Conservation (phyloP, 441 rosid species). For the Brassica balearica region DNA sequence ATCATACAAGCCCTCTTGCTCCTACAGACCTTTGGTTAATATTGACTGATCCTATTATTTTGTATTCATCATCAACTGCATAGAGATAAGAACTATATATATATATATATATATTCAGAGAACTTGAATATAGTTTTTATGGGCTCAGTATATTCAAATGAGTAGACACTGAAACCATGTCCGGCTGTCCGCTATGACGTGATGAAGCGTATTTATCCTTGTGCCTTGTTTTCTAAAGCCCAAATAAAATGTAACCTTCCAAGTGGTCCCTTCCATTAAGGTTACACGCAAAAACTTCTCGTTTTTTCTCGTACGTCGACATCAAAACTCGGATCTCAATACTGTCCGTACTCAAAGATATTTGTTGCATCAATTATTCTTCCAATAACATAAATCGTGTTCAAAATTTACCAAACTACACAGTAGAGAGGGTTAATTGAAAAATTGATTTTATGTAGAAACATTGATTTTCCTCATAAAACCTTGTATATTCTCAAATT, state of each 20-base stretch:
- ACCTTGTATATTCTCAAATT: neutral
- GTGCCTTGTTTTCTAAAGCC: neutral
- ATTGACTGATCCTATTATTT: neutral
- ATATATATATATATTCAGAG: neutral
- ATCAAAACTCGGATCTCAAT: neutral
- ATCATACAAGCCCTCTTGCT: neutral
- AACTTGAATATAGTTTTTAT: neutral
- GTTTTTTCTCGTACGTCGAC: neutral
- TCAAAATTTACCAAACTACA: neutral
- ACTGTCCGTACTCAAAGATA: neutral
- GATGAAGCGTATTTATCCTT: neutral
- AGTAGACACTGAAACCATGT: neutral
- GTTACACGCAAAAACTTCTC: neutral
- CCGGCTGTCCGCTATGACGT: neutral
- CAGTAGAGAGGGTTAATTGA: neutral
- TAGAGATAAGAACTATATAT: neutral
- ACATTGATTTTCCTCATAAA: neutral
- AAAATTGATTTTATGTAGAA: neutral
- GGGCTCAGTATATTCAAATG: slow-evolving; percentile 2
- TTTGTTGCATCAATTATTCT: neutral
- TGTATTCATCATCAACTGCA: neutral
- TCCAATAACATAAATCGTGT: neutral
- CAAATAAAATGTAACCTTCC: neutral
- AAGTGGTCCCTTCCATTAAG: neutral
- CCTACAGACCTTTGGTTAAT: neutral